phyloP scores from a whole-genome alignment of 2,329 filamentous ascomycete species.

The Ophiostoma angusticollis region DNA sequence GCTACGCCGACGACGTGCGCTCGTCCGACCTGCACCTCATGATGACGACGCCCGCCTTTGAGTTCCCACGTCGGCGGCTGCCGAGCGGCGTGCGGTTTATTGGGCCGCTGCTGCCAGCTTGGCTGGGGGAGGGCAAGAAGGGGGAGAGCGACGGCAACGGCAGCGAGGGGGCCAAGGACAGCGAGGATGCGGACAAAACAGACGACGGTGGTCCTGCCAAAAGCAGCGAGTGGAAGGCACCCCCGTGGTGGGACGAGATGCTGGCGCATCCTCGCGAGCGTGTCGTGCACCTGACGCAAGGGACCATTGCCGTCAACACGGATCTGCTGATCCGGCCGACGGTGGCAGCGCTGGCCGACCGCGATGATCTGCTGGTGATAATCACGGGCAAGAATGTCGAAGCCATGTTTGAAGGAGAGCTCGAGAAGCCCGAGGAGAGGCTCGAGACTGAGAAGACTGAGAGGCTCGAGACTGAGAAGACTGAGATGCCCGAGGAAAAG shows the following conservation, averaged over 20 bases:
- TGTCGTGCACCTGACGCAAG: slow-evolving; percentile 15
- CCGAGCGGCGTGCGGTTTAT: slow-evolving; percentile 13
- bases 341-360: slow-evolving; percentile 9
- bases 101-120: slow-evolving; percentile 2
- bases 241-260: slow-evolving; percentile 16
- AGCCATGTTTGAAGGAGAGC: slow-evolving; percentile 5
- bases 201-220: too few relatives aligned
- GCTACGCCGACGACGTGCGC: slow-evolving; percentile 22
- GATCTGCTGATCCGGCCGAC: slow-evolving; percentile 12
- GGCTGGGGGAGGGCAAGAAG: not conserved
- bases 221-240: slow-evolving; percentile 3
- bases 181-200: not conserved
- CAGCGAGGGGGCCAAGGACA: not conserved
- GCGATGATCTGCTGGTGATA: slow-evolving; percentile 9
- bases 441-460: too few relatives aligned
- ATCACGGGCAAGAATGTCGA: slow-evolving; percentile 10
- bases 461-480: too few relatives aligned
- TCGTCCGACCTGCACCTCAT: slow-evolving; percentile 26
- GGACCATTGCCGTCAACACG: slow-evolving; percentile 11
- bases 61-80: slow-evolving; percentile 13
- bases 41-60: slow-evolving; percentile 13
- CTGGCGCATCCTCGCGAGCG: slow-evolving; percentile 12
- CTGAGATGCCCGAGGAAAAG: too few relatives aligned
- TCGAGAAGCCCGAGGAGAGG: too few relatives aligned
- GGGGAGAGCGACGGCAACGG: not conserved